Conservation (phyloP, 2,329 filamentous ascomycete genomes). For the Diaporthe citrichinensis region DNA sequence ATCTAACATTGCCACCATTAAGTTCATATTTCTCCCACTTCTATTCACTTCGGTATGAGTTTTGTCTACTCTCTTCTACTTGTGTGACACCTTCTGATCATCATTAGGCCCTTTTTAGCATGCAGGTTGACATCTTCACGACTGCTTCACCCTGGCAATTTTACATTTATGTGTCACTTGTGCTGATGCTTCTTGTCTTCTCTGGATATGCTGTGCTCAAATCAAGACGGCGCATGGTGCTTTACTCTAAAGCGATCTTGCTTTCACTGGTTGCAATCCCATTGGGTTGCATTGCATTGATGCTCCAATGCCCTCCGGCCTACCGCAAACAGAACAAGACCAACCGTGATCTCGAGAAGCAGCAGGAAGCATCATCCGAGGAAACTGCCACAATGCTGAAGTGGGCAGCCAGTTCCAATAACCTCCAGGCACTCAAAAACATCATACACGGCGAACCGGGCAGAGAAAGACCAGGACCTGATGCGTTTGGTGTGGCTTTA, state of each 20-base stretch:
- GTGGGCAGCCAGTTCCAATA: slow-evolving; percentile 7
- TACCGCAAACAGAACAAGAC: neutral
- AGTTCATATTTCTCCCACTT: slow-evolving; percentile 4
- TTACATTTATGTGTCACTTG: neutral
- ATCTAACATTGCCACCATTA: neutral
- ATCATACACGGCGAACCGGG: neutral
- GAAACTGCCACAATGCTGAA: slow-evolving; percentile 4
- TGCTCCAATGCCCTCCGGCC: neutral
- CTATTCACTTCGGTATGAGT: neutral
- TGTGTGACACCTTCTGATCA: neutral
- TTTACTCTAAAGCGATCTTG: neutral
- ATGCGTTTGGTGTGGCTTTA: slow-evolving; percentile 1
- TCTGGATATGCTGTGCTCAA: slow-evolving; percentile 1
- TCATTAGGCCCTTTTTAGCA: neutral
- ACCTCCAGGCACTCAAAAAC: neutral
- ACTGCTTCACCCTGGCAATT: slow-evolving; percentile 7
- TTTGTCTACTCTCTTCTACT: neutral
- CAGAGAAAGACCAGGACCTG: neutral
- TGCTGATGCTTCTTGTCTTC: neutral
- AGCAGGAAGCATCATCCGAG: neutral
- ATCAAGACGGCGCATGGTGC: neutral
- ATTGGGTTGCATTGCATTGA: neutral
- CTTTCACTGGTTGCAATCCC: neutral
- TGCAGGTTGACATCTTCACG: neutral
- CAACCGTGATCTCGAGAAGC: neutral